These are phyloP conservation scores for Solanum appendiculatum DNA, from an alignment of 257 asterid genomes.

Conservation along the genomic window DNA sequence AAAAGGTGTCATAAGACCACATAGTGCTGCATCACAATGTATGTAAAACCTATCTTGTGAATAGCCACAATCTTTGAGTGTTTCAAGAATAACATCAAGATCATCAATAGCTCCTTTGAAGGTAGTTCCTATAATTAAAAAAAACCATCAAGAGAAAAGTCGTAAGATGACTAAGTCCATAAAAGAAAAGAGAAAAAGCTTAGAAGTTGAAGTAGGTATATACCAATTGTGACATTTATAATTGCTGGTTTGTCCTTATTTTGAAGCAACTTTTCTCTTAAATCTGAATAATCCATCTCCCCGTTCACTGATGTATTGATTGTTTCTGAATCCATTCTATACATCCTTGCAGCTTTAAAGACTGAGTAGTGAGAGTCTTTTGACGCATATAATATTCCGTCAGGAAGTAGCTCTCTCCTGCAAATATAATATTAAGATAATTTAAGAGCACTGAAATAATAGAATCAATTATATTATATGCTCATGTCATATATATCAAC, in stretches of 20 bases:
- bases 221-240: conserved; percentile 7
- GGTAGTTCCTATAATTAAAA: conserved; percentile 17
- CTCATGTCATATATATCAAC: not conserved
- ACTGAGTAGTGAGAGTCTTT: conserved; percentile 3
- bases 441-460: not conserved
- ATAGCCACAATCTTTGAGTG: conserved; percentile 13
- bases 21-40: conserved; percentile 21
- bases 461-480: not conserved
- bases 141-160: not conserved
- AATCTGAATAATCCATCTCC: conserved; percentile 1
- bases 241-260: conserved; percentile 9
- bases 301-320: conserved; percentile 1
- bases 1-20: conserved; percentile 23
- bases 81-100: conserved; percentile 18
- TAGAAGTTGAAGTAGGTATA: not conserved
- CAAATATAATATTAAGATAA: not conserved
- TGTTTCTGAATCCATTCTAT: conserved; percentile 1
- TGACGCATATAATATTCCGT: conserved; percentile 6
- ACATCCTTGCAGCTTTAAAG: conserved; percentile 13
- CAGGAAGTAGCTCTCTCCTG: conserved; percentile 8
- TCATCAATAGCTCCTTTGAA: conserved; percentile 31
- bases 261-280: not conserved
- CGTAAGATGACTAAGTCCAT: not conserved
- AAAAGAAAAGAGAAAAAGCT: not conserved
- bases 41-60: conserved; percentile 16